Conservation (phyloP, 805 yeast species). For the Saccharomycopsis selenospora region DNA sequence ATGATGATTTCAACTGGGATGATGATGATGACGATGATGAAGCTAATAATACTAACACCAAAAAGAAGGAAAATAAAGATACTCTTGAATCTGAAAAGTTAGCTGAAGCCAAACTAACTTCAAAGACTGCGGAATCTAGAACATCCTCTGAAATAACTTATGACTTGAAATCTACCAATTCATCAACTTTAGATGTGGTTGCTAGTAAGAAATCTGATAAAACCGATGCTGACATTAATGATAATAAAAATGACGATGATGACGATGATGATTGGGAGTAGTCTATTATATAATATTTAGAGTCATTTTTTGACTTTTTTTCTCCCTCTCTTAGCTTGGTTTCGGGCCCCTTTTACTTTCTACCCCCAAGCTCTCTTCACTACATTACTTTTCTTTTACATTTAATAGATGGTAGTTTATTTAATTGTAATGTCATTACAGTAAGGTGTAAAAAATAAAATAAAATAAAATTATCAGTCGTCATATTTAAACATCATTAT, state of each 20-base stretch:
- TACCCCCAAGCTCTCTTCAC: no score
- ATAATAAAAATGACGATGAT: conserved; percentile 23
- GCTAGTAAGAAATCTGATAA: conserved; percentile 10
- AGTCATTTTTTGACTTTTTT: no score
- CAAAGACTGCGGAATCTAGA: conserved; percentile 23
- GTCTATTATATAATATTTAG: not conserved
- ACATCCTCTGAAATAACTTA: conserved; percentile 36
- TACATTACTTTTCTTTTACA: no score
- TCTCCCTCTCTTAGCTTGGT: no score
- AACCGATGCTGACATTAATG: conserved; percentile 21
- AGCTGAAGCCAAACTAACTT: conserved; percentile 6
- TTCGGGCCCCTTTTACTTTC: no score
- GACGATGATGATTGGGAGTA: conserved; percentile 15
- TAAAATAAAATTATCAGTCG: no score
- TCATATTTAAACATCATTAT: no score
- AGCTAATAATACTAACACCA: conserved; percentile 20
- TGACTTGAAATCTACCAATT: conserved; percentile 33
- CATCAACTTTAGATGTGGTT: conserved; percentile 32
- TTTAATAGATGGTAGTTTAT: no score
- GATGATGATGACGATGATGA: conserved; percentile 32
- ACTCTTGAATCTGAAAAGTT: no score
- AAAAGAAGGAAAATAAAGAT: conserved; percentile 5
- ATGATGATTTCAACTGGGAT: conserved; percentile 33
- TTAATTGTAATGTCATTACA: no score
- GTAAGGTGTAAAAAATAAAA: no score